Conservation (phyloP, 2,329 filamentous ascomycete species). For the Microcyclospora tardicrescens region DNA sequence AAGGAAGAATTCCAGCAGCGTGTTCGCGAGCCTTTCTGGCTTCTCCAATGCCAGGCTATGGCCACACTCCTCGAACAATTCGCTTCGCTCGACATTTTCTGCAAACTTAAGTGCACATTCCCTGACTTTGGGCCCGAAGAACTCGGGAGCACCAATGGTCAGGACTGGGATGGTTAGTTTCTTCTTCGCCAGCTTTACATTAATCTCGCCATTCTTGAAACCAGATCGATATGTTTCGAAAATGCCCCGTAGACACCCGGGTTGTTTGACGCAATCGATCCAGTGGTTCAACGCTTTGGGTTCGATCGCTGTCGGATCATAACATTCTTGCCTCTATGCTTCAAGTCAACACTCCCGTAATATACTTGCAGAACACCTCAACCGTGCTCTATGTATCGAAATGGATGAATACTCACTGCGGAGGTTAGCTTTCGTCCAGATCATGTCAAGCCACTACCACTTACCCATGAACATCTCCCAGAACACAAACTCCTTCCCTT, state of each 20-base stretch:
- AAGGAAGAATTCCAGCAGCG: constrained; percentile 17
- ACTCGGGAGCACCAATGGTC: constrained; percentile 25
- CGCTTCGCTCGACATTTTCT: constrained; percentile 17
- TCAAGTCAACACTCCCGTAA: too few species aligned
- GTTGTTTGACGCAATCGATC: constrained; percentile 21
- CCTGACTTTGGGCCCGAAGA: constrained; percentile 22
- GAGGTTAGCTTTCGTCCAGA: too few species aligned
- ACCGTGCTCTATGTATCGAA: too few species aligned
- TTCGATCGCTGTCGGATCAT: constrained; percentile 25
- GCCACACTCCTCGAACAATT: constrained; percentile 25
- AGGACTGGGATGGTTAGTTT: constrained; percentile 21
- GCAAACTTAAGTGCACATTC: constrained; percentile 20
- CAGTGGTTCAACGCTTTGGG: constrained; percentile 22
- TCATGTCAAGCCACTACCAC: too few species aligned
- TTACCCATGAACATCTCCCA: constrained; percentile 26
- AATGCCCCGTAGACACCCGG: constrained; percentile 22
- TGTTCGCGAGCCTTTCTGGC: constrained; percentile 17
- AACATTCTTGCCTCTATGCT: constrained; percentile 24
- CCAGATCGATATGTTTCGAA: constrained; percentile 24
- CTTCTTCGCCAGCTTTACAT: constrained; percentile 16
- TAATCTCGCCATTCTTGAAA: constrained; percentile 22
- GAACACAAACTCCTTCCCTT: constrained; percentile 26
- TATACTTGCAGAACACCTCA: too few species aligned
- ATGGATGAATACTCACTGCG: too few species aligned
- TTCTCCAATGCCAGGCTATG: constrained; percentile 25